Evolutionary conservation across 1,284 basidiomycete species (phyloP), one percentile per base, ranked within the genome.

Genomic region (Tilletia caries): DNA sequence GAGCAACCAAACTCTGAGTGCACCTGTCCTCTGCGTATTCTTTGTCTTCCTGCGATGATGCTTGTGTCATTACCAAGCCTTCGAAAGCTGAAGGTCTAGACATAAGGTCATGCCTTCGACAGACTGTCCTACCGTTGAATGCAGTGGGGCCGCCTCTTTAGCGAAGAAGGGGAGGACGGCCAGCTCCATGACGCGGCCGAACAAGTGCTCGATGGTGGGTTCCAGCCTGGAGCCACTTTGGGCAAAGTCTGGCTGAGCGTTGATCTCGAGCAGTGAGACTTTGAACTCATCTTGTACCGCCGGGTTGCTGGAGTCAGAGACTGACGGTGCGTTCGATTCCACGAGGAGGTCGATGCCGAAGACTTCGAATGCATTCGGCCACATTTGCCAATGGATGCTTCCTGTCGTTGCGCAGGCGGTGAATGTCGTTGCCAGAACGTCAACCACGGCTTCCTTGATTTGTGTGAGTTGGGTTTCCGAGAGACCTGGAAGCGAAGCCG

Each of bases 211-310:
- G 58, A 94, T 85, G 58, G 94, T 89, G 87, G 90, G 90, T 3
- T 88, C 87, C 54, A 98, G 85, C 48, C 91, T 87, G n/a, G 89
- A 87, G 0, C 95, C 96, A 0, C 92, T 95, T 73, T 97, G 88
- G 77, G 95, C 92, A 75, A 98, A 97, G 68, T 97, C 95, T 1
- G 95, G 95, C 76, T 96, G 76, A 1, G 95, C 90, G 82, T 98
- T 98, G 79, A 96, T 87, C 83, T 98, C 95, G 33, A 98, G 86
- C 2, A 98, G 85, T 70, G 91, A 90, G 2, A 93, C 89, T 73
- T 88, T 87, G 69, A 91, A 66, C 15, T 75, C 65, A 1, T 65
- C 67, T 15, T 34, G 6, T 15, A 48, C 25, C 13, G 18, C 15
- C 2, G 25, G 33, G 8, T 23, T 41, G 18, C 20, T 27, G 2